Base-by-base conservation (phyloP, 768 basidiomycete genomes). In the Trichaptum fuscoviolaceum region DNA sequence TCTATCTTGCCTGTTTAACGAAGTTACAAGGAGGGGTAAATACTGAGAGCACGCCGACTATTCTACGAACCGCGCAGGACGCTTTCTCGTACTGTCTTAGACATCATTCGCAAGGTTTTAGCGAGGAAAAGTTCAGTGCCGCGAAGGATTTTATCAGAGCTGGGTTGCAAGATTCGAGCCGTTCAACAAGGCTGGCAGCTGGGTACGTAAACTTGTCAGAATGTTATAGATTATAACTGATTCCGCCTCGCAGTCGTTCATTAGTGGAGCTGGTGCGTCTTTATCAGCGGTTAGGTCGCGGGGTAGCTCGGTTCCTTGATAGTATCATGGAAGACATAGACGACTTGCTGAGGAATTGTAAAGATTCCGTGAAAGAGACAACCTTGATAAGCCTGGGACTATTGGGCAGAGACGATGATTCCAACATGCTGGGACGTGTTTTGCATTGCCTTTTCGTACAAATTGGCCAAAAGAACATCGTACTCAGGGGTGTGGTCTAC, bases 401-500 rank as follows among this genome's bases (percentile, higher is more conserved):
- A 3, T 82, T 91, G 65, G 84, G 80, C 67, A 77, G 72, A 85
- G 83, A 64, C 58, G 75, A 42, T 7, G 81, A 85, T 64, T 67
- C 73, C 4, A 83, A 86, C 60, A 73, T 88, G 30, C 76, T 93
- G 24, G 83, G 86, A 23, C 84, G 85, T 65, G 83, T 83, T 12
- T 72, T 93, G 2, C 85, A 81, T 65, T 82, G 87, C 63, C 75
- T 95, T 2, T 82, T 93, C 23, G 81, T 84, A 2, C 89, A 89
- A 64, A 77, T 95, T 7, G 90, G 87, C 0, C 82, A 87, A 67
- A 74, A 79, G 35, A 95, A 92, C 69, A 85, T 87, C 1, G 82
- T 91, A 6, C 70, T 95, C 34, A 90, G 85, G 74, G 89, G 89
- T 25, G 80, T 82, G 18, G 90, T 91, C 0, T 84, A 83, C 69